A percentile compares a stretch with the other conserved stretches of the same genome.
These are phyloP conservation scores for Massariosphaeria phaeospora DNA, from an alignment of 495 filamentous ascomycete genomes.

Conservation along the genomic window DNA sequence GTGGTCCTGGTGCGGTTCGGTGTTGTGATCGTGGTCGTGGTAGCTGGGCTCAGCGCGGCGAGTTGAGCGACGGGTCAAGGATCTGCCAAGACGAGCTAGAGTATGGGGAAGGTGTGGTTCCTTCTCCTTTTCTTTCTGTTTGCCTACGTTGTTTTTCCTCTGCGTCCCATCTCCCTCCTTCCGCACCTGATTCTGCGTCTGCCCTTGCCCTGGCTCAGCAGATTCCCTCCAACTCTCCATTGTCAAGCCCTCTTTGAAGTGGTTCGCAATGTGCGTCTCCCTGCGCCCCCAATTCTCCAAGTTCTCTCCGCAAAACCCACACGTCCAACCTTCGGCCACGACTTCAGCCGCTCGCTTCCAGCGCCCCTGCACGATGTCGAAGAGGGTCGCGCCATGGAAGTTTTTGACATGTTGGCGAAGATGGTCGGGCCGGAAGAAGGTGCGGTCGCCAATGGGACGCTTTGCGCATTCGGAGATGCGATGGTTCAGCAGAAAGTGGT, in stretches of 20 bases:
- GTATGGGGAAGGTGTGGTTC: not conserved
- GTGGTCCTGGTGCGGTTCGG: too few relatives aligned
- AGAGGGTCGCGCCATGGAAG: slow-evolving; percentile 21
- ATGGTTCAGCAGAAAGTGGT: slow-evolving; percentile 22
- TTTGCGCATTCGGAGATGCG: slow-evolving; percentile 26
- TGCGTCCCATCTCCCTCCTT: not conserved
- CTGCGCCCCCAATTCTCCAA: slow-evolving; percentile 20
- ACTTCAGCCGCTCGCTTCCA: slow-evolving; percentile 20
- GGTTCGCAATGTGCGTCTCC: slow-evolving; percentile 27
- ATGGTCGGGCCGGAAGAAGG: slow-evolving; percentile 29
- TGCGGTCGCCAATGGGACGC: slow-evolving; percentile 14
- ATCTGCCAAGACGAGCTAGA: not conserved
- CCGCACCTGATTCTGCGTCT: not conserved
- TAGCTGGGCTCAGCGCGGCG: not conserved
- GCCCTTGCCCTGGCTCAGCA: not conserved
- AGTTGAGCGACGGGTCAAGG: not conserved
- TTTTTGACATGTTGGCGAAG: slow-evolving; percentile 31
- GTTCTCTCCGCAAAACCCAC: slow-evolving; percentile 21
- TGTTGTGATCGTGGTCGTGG: too few relatives aligned
- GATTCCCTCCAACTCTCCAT: slow-evolving; percentile 23
- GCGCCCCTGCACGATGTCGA: slow-evolving; percentile 14
- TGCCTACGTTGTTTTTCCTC: too few relatives aligned
- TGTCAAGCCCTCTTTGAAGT: slow-evolving; percentile 28
- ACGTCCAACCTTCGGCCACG: slow-evolving; percentile 6
- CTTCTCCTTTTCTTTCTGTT: not conserved